Evolutionary conservation across 495 filamentous ascomycete species (phyloP), one percentile per base, ranked within the genome.

Genomic region (Penicillium malachiteum): DNA sequence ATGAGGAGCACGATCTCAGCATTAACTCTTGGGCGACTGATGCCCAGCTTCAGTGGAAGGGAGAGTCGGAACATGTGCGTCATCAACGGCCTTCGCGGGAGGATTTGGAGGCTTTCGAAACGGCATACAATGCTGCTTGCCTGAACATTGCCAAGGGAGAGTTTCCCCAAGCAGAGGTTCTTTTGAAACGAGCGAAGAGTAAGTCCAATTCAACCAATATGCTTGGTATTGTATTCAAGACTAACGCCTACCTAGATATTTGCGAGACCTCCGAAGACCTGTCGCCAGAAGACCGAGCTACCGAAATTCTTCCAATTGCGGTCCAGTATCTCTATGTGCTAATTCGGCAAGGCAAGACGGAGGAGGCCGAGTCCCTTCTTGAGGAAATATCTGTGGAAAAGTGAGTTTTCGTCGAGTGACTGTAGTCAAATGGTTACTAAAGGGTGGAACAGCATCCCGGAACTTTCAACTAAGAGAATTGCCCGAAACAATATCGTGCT

Each of bases 61-160:
- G 86, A 41, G 69, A 81, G 40, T 72, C 79, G 14, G 71, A 82
- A 51, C 66, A 81, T 14, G 80, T 80, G 35, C 71, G 69, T 50
- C 68, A 73, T 39, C 82, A 78, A 56, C 81, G 89, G 65, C 78
- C 85, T 12, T 77, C 74, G 14, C 79, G 86, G 55, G 90, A 91
- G 52, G 90, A 96, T 63, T 70, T 96, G 43, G 91, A 97, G 65
- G 86, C 87, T 3, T 98, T 97, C 61, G 94, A 98, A 71, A 95
- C 88, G 5, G 83, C 91, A 0, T 98, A 92, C 72, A 98, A 98
- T 75, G 86, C 87, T 7, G 95, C 92, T 18, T 97, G 93, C 67
- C 82, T 81, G 41, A 87, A 86, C 66, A 88, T 97, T 65, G 90
- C 91, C 9, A 80, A 86, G 55, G 89, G 87, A 10, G 90, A 92